Conservation (phyloP, 495 filamentous ascomycete genomes). For the Penicillium paxilli region DNA sequence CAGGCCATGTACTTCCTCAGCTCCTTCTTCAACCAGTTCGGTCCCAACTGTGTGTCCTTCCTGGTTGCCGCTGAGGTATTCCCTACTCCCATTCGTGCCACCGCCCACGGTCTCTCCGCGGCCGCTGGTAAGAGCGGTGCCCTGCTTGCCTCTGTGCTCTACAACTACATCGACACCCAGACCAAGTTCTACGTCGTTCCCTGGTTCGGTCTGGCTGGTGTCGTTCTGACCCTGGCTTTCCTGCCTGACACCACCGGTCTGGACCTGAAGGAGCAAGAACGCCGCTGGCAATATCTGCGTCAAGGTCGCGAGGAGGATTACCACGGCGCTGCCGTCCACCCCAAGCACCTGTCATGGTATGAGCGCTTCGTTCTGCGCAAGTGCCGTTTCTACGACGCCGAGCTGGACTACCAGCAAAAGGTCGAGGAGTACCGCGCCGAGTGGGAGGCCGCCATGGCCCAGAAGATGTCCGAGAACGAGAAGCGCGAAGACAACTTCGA, state of each 20-base stretch:
- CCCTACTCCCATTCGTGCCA: constrained; percentile 85
- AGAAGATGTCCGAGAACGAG: constrained; percentile 49
- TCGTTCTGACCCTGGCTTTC: constrained; percentile 75
- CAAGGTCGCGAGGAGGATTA: constrained; percentile 73
- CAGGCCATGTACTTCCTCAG: constrained; percentile 91
- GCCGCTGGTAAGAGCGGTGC: constrained; percentile 83
- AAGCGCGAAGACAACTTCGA: constrained; percentile 29
- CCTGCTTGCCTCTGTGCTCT: constrained; percentile 77
- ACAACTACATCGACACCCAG: constrained; percentile 81
- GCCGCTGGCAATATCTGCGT: constrained; percentile 79
- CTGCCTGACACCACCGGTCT: constrained; percentile 91
- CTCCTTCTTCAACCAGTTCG: constrained; percentile 96
- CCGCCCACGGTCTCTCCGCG: constrained; percentile 86
- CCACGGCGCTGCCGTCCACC: constrained; percentile 85
- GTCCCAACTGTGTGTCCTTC: constrained; percentile 90
- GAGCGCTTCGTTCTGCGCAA: constrained; percentile 66
- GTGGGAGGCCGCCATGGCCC: constrained; percentile 58
- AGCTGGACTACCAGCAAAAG: constrained; percentile 74
- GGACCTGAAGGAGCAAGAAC: constrained; percentile 92
- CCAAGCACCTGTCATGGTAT: constrained; percentile 79
- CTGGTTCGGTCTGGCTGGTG: constrained; percentile 86
- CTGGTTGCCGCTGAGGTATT: constrained; percentile 88
- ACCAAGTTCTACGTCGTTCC: constrained; percentile 84
- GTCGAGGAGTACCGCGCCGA: constrained; percentile 74
- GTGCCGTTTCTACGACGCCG: constrained; percentile 75